phyloP scores from a whole-genome alignment of 1,284 basidiomycete genomes.

The Puccinia hordei region DNA sequence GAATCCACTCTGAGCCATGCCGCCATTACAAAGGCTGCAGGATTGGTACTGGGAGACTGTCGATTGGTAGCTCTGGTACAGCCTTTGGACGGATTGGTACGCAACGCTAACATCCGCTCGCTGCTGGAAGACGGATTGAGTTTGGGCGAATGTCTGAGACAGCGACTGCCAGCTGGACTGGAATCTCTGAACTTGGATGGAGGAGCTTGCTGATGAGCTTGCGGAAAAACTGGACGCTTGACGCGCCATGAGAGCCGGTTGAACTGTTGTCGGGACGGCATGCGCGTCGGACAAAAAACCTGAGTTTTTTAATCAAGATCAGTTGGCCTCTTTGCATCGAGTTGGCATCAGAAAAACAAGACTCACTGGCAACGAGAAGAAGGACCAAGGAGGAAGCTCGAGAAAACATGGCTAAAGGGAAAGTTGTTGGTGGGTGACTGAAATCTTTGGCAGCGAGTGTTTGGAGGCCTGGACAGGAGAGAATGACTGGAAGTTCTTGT shows the following conservation, averaged over 20 bases:
- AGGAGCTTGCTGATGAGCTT: background rate
- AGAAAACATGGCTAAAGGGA: no score
- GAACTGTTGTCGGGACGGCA: background rate
- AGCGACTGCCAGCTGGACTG: background rate
- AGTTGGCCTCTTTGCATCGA: no score
- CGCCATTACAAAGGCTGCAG: background rate
- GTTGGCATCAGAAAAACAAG: no score
- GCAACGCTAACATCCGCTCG: background rate
- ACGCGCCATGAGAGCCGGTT: background rate
- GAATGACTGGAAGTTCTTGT: no score
- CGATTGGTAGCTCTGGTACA: constrained; percentile 4
- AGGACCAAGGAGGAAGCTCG: no score
- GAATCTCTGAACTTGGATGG: no score
- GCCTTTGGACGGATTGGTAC: constrained; percentile 13
- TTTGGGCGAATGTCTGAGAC: constrained; percentile 1
- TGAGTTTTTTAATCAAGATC: background rate
- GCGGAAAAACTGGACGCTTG: background rate
- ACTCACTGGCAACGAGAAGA: no score
- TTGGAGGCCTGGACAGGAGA: no score
- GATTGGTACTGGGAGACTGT: background rate
- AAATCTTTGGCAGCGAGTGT: no score
- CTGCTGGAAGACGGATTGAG: background rate
- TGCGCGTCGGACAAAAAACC: background rate
- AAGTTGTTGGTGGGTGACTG: no score
- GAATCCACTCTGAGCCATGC: constrained; percentile 5